Evolutionary conservation across 257 asterid species (phyloP).

Genomic region (Asclepias syriaca): DNA sequence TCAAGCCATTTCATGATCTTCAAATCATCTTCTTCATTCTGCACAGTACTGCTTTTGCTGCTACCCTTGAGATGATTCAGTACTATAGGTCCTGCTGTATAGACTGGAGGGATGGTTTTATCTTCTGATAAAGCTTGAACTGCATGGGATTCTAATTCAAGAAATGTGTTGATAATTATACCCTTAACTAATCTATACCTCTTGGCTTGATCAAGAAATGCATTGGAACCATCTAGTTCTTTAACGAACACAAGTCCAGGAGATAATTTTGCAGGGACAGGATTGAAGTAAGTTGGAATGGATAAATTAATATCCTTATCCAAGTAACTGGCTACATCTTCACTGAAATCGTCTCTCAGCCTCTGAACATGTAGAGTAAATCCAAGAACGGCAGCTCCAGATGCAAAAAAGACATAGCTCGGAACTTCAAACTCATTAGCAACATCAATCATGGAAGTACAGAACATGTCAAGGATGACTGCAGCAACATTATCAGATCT

Average conservation of each 20-base stretch:
- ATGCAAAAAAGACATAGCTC: constrained; percentile 12
- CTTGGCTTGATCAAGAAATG: constrained; percentile 5
- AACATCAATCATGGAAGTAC: constrained; percentile 20
- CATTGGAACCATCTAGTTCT: not conserved
- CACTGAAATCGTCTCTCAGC: constrained; percentile 1
- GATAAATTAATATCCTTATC: not conserved
- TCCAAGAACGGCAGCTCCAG: constrained; percentile 11
- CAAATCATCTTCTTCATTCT: not conserved
- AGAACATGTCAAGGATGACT: constrained; percentile 16
- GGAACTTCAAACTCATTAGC: constrained; percentile 12
- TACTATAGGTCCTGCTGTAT: constrained; percentile 40
- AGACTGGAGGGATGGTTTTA: constrained; percentile 19
- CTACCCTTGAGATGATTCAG: constrained; percentile 5
- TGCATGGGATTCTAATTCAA: constrained; percentile 34
- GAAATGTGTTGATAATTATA: constrained; percentile 38
- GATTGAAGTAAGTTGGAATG: constrained; percentile 1
- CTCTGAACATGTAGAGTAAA: constrained; percentile 9
- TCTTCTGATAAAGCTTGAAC: constrained; percentile 18
- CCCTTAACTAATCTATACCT: constrained; percentile 25
- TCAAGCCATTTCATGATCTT: constrained; percentile 27
- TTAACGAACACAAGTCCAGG: constrained; percentile 4
- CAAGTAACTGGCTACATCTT: not conserved
- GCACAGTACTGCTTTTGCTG: not conserved
- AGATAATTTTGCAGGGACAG: constrained; percentile 4
- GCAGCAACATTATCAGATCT: constrained; percentile 4